Evolutionary conservation across 306 rosid genomes (phyloP), one percentile per base, ranked within the genome.

Genomic region (Dryas drummondii): DNA sequence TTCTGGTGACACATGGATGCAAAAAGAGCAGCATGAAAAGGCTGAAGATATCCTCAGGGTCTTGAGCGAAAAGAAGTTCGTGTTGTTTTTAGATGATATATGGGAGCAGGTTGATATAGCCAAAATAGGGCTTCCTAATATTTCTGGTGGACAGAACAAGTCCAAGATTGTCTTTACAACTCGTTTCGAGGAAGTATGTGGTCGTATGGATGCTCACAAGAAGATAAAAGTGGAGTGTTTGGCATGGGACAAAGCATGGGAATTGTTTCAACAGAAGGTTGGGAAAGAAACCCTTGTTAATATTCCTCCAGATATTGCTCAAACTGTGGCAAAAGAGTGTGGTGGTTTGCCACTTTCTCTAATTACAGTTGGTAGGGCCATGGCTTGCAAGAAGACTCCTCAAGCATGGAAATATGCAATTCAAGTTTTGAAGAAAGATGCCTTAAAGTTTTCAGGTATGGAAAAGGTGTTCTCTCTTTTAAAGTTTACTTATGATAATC

Each of bases 71-170:
- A 72, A 58, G 37, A 83, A 60, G 22, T 71, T 79, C 71, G 66
- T 76, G 4, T 3, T 83, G 5, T 52, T 80, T 7, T 56, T 83
- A 13, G 89, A 86, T 14, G 89, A 83, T 48, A 1, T 86, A 19
- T 84, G 83, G 87, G 66, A 13, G 11, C 3, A 4, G 3, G 4
- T 80, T 9, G 80, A 84, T 7, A 37, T 84, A 3, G 12, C 37
- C 37, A 16, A 40, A 9, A 12, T 52, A 7, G 74, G 74, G 3
- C 16, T 53, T 70, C 74, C 52, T 1, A 16, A 32, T 32, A 32
- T 16, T 42, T 40, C 63, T 4, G 37, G 50, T 0, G 58, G 1
- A 14, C 37, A 32, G 3, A 65, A 52, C 8, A 56, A 61, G 49
- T 78, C 79, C 9, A 81, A 78, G 70, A 44, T 81, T 0, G 0